These are phyloP conservation scores for Aspergillus ochraceus DNA, from an alignment of 2,329 filamentous ascomycete species.

Conservation along the genomic window DNA sequence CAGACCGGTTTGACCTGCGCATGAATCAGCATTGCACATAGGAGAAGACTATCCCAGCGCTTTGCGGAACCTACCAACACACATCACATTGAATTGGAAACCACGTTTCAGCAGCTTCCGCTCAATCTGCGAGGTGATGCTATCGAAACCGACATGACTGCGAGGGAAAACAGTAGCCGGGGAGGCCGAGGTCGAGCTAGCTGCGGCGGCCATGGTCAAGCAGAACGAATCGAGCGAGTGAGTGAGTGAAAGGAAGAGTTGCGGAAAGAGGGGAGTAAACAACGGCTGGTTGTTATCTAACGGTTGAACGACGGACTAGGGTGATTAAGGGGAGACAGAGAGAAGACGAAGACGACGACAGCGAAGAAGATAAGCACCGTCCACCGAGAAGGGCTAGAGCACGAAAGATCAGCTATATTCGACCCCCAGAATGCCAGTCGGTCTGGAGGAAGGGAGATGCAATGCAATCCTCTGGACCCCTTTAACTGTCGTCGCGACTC, in stretches of 20 bases:
- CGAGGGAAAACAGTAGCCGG: slow-evolving; percentile 71
- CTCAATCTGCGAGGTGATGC: slow-evolving; percentile 99
- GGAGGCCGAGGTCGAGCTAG: slow-evolving; percentile 52
- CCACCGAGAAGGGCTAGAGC: slow-evolving; percentile 9
- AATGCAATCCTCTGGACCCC: slow-evolving; percentile 17
- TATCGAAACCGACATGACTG: slow-evolving; percentile 99
- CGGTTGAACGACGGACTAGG: slow-evolving; percentile 1
- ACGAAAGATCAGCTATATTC: slow-evolving; percentile 9
- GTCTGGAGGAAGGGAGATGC: slow-evolving; percentile 17
- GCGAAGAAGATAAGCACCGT: no score
- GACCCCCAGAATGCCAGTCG: slow-evolving; percentile 15
- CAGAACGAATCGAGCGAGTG: slow-evolving; percentile 10
- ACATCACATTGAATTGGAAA: slow-evolving; percentile 99
- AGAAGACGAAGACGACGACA: background rate
- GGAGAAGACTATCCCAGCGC: background rate
- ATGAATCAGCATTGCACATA: slow-evolving; percentile 6
- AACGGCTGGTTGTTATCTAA: slow-evolving; percentile 1
- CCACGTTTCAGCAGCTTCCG: slow-evolving; percentile 99
- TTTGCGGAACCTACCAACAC: slow-evolving; percentile 74
- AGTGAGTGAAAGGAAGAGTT: slow-evolving; percentile 6
- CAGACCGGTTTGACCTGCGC: slow-evolving; percentile 88
- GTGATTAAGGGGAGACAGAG: slow-evolving; percentile 14
- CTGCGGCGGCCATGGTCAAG: slow-evolving; percentile 65
- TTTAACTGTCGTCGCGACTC: slow-evolving; percentile 34
- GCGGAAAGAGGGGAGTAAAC: slow-evolving; percentile 2